phyloP scores from a whole-genome alignment of 352 stramenopile species.

The Globisporangium apiculatum region DNA sequence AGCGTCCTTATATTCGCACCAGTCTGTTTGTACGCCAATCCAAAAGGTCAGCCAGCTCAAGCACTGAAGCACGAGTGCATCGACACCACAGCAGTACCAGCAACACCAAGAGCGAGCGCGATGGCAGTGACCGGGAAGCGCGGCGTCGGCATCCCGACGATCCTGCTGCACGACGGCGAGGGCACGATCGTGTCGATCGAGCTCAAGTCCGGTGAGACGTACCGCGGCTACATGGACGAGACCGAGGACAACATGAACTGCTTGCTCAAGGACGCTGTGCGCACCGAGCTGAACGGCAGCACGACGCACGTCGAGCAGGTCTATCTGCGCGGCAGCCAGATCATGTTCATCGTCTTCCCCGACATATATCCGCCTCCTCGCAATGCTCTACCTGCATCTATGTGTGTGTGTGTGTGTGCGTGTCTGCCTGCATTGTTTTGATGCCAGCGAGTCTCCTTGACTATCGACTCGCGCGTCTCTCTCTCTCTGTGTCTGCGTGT shows the following conservation, averaged over 20 bases:
- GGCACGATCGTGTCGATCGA: slow-evolving; percentile 86
- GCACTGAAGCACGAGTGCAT: neutral
- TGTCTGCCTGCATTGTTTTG: slow-evolving; percentile 13
- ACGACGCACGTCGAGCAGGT: slow-evolving; percentile 75
- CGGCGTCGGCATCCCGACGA: slow-evolving; percentile 78
- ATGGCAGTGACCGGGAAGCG: slow-evolving; percentile 85
- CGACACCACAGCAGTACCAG: neutral
- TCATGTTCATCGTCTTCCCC: slow-evolving; percentile 84
- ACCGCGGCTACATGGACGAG: slow-evolving; percentile 80
- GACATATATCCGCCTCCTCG: slow-evolving; percentile 79
- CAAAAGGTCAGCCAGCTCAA: neutral
- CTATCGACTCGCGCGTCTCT: neutral
- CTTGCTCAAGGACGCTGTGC: slow-evolving; percentile 81
- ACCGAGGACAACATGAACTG: slow-evolving; percentile 90
- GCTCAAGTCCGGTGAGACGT: slow-evolving; percentile 82
- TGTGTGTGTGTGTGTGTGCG: neutral
- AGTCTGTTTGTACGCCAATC: neutral
- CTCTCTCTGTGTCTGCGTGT: slow-evolving; percentile 10
- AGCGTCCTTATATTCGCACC: too few relatives aligned
- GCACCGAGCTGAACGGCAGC: slow-evolving; percentile 77
- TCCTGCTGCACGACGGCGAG: slow-evolving; percentile 81
- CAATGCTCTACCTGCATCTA: slow-evolving; percentile 3
- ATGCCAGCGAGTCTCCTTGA: slow-evolving; percentile 22
- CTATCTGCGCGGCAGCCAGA: slow-evolving; percentile 80
- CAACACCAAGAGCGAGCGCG: neutral